Evolutionary conservation across 257 asterid genomes (phyloP), one percentile per base, ranked within the genome.

Genomic region (Solanum appendiculatum): DNA sequence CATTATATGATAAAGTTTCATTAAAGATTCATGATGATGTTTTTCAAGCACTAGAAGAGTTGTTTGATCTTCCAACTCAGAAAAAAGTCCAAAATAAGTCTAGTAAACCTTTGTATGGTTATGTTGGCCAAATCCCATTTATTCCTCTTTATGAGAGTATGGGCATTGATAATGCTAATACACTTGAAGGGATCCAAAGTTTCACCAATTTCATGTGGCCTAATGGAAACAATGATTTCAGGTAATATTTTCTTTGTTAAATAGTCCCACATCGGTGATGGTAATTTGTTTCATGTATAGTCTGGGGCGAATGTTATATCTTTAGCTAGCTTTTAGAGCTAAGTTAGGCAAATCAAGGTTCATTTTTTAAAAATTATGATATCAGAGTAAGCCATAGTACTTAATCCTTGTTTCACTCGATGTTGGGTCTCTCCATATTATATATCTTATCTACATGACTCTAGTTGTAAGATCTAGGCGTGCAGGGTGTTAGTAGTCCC

Each of bases 61-160:
- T 95, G 51, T 95, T 95, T 82, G 90, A 92, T 80, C 93, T 94
- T 86, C 95, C 98, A 2, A 93, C 92, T n/a, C 88, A 90, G 39
- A 91, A 84, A 83, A 94, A 95, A 92, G 89, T 94, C 10, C 92
- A 93, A 23, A 95, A 95, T 90, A 94, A 91, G 42, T 95, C 98
- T 37, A 36, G 42, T 0, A 94, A 93, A 86, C 97, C 98, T 40
- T 91, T 94, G 64, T 94, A 91, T 85, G 98, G 98, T 15, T 95
- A 95, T 51, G 95, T 94, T 7, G 98, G 98, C 6, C 94, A 93
- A 89, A 93, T 93, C 54, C 96, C 97, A 58, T 12, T 91, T 23
- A 56, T 95, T 77, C 98, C 98, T 40, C 94, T 95, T 42, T 93
- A 91, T 64, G 98, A 95, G 86, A 94, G 98, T 78, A 91, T 95